These are phyloP conservation scores for Syzygium oleosum DNA, from an alignment of 345 rosid genomes.

Conservation along the genomic window DNA sequence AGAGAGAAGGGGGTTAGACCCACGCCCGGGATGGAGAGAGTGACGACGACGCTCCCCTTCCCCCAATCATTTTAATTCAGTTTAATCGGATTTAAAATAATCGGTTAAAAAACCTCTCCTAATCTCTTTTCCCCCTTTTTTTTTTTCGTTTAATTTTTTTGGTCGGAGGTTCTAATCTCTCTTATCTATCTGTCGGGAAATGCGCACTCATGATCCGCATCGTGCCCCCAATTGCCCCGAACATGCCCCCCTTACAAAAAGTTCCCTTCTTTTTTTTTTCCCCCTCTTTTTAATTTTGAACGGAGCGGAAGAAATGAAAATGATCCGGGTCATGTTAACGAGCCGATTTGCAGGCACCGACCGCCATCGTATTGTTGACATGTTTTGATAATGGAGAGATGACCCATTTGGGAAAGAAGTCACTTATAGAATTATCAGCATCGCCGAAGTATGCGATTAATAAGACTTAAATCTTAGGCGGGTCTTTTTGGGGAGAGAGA, in stretches of 20 bases:
- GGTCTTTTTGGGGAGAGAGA: too few relatives aligned
- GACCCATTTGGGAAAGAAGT: neutral
- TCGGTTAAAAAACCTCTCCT: neutral
- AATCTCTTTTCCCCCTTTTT: neutral
- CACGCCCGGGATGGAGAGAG: neutral
- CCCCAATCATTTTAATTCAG: neutral
- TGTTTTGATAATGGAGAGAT: neutral
- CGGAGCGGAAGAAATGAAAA: neutral
- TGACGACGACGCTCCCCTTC: neutral
- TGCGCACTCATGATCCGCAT: neutral
- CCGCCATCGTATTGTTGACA: neutral
- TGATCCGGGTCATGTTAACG: neutral
- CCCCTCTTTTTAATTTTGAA: neutral
- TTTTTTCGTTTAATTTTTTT: too few relatives aligned
- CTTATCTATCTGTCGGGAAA: constrained; percentile 2
- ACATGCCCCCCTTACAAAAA: too few relatives aligned
- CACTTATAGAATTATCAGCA: too few relatives aligned
- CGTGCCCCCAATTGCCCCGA: neutral
- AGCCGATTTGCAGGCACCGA: fast-evolving
- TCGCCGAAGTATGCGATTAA: too few relatives aligned
- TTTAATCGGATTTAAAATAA: neutral
- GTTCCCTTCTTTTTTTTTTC: fast-evolving
- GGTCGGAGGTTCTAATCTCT: neutral
- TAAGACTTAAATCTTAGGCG: too few relatives aligned
- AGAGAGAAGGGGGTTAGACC: neutral